A percentile compares a stretch with the other conserved stretches of the same genome.
Evolutionary conservation across 441 rosid species (phyloP).

Genomic region (Macaranga tanarius): DNA sequence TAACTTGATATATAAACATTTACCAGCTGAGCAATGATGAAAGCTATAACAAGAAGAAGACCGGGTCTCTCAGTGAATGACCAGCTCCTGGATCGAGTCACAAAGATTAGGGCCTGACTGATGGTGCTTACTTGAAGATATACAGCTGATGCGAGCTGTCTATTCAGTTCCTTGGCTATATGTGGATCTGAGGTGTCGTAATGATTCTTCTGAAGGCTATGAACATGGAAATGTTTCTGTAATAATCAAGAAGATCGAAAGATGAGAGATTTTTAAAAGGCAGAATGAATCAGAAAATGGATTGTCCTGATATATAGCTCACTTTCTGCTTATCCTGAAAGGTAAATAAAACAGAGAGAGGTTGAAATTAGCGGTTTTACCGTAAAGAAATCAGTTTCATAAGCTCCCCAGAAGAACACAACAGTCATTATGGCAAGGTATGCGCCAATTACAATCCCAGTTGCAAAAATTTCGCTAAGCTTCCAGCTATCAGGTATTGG

Average conservation of each 20-base stretch:
- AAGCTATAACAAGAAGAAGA: slow-evolving; percentile 49
- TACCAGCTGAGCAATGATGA: slow-evolving; percentile 73
- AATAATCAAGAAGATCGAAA: background rate
- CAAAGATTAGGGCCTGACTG: slow-evolving; percentile 90
- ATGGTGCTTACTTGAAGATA: slow-evolving; percentile 94
- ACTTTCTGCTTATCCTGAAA: background rate
- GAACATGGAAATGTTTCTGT: slow-evolving; percentile 58
- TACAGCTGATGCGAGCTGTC: slow-evolving; percentile 75
- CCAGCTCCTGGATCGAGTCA: slow-evolving; percentile 93
- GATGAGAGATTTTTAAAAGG: background rate
- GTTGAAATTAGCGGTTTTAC: slow-evolving; percentile 32
- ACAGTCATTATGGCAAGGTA: slow-evolving; percentile 71
- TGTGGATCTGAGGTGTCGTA: slow-evolving; percentile 19
- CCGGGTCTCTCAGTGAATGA: slow-evolving; percentile 85
- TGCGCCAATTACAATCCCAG: slow-evolving; percentile 73
- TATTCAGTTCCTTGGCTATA: slow-evolving; percentile 22
- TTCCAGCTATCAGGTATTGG: slow-evolving; percentile 91
- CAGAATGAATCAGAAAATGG: background rate
- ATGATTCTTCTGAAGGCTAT: slow-evolving; percentile 30
- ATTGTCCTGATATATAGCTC: background rate
- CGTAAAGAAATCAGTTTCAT: slow-evolving; percentile 61
- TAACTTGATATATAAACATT: background rate
- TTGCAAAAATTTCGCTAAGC: slow-evolving; percentile 77
- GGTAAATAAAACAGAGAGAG: background rate
- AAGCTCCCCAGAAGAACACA: slow-evolving; percentile 64